Conservation (phyloP, 495 filamentous ascomycete species). For the Podospora sp. region DNA sequence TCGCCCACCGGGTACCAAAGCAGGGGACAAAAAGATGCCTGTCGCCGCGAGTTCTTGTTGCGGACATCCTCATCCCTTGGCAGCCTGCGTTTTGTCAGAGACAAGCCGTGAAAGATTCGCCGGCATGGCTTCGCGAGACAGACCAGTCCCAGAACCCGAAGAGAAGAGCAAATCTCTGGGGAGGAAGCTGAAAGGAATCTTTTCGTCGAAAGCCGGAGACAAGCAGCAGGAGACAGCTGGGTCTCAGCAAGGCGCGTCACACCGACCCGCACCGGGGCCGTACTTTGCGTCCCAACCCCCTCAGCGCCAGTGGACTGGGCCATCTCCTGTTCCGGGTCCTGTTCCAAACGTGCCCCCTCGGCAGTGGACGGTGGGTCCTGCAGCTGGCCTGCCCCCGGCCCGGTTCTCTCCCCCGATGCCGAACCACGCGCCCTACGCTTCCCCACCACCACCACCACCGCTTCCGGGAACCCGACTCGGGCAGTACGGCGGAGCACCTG, state of each 20-base stretch:
- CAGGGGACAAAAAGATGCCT: neutral
- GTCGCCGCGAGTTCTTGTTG: neutral
- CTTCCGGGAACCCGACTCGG: neutral
- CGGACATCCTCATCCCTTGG: neutral
- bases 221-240: neutral
- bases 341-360: neutral
- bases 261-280: neutral
- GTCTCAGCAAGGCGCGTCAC: neutral
- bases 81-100: neutral
- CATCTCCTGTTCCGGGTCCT: neutral
- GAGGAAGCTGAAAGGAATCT: neutral
- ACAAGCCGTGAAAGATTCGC: neutral
- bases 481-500: neutral
- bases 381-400: too few relatives aligned
- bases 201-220: neutral
- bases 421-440: neutral
- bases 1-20: neutral
- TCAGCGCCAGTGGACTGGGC: neutral
- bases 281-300: neutral
- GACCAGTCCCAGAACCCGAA: neutral
- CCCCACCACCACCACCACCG: neutral
- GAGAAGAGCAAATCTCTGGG: neutral
- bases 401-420: too few relatives aligned
- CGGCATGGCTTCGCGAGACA: neutral
- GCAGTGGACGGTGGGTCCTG: too few relatives aligned